Base-by-base conservation (phyloP, 352 stramenopile species). In the Pythium apleroticum region DNA sequence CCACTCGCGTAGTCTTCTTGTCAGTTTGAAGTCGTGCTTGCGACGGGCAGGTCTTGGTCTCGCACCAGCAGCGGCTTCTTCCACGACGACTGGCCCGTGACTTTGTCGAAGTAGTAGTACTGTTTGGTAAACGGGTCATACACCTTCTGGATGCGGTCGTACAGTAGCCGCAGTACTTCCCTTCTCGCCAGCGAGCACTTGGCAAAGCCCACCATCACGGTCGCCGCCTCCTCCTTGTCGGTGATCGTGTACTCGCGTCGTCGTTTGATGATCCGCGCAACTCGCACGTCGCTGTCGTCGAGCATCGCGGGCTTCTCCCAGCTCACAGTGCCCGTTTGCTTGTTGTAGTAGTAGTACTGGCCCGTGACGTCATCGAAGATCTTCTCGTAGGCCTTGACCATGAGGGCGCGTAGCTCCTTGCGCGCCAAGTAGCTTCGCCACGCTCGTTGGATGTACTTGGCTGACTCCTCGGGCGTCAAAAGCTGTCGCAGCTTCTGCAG, bases 101-200 rank as follows among this genome's bases (percentile, higher is more conserved):
- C 71, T 65, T 80, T 83, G 76, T 94, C 84, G 69, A 90, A 94
- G 74, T 93, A 93, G 72, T 91, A 93, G 54, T 81, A 92, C 43
- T 85, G 78, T 57, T 78, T 75, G 52, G 70, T 81, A 25, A 88
- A 71, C 4, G 77, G 69, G 55, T 93, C 86, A 60, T 76, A 91
- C 10, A 93, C 69, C 73, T 89, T 90, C 27, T 91, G 72, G 22
- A 94, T 82, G 28, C 82, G 84, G 20, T 63, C 56, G 27, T 74
- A 55, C 19, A 93, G 63, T 46, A 78, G 49, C 1, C 52, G 60
- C 19, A 83, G 68, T 12, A 90, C 71, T 35, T 83, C 59, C n/a
- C 85, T 77, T 24, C 77, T 73, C 10, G 81, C 83, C 11, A 63
- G 33, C 15, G 68, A 77, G 33, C 77, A 84, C 45, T 70, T 69